Percentiles rank a stretch among this genome's conserved stretches.
Conservation (phyloP, 2,329 filamentous ascomycete genomes). For the Rutstroemia sp. region DNA sequence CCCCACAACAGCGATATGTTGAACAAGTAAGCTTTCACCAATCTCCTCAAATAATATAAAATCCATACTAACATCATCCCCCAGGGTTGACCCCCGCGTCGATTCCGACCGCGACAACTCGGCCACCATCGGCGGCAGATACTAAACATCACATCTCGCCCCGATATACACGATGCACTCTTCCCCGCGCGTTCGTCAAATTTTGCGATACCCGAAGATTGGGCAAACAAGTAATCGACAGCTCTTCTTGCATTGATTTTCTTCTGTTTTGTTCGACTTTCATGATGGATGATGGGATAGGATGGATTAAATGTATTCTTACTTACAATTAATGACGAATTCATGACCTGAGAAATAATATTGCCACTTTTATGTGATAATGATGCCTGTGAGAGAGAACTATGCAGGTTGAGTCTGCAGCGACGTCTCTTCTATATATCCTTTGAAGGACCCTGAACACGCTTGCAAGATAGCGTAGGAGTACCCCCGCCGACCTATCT, state of each 20-base stretch:
- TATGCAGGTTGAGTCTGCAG: no score
- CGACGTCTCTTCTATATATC: no score
- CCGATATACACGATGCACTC: no score
- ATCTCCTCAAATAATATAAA: background rate
- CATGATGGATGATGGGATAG: background rate
- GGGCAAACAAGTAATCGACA: background rate
- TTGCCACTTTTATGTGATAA: background rate
- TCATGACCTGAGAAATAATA: background rate
- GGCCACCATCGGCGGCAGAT: slow-evolving; percentile 43
- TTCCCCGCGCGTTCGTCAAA: no score
- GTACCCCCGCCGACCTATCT: no score
- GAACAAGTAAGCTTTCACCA: slow-evolving; percentile 37
- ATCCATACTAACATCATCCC: slow-evolving; percentile 18
- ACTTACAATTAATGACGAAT: background rate
- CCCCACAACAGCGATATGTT: slow-evolving; percentile 45
- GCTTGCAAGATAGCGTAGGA: no score
- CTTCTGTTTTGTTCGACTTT: background rate
- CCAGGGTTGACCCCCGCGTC: slow-evolving; percentile 42
- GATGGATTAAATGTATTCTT: background rate
- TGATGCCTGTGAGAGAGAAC: no score
- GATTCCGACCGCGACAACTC: slow-evolving; percentile 48
- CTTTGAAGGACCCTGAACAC: no score
- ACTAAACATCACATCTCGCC: no score
- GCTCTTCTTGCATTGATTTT: background rate
- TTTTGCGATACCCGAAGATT: background rate